A percentile compares a stretch with the other conserved stretches of the same genome.
Conservation (phyloP, 805 yeast species). For the Scheffersomyces amazonensis region DNA sequence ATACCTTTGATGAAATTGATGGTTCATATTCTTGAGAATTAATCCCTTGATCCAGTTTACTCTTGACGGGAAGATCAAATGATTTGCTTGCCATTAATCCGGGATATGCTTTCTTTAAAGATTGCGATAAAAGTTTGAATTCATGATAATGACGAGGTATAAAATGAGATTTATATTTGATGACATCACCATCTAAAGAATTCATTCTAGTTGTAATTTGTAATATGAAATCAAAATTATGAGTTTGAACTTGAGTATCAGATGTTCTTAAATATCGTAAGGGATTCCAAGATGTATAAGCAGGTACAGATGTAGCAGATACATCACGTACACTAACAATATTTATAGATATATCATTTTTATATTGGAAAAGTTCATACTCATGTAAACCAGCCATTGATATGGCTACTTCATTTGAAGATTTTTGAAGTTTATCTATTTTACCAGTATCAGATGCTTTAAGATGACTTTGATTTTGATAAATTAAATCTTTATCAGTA, state of each 20-base stretch:
- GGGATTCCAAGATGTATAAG: neutral
- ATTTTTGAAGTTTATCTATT: constrained; percentile 25
- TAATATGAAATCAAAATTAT: constrained; percentile 47
- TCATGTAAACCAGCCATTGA: constrained; percentile 6
- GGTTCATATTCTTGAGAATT: neutral
- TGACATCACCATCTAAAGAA: constrained; percentile 10
- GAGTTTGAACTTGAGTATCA: constrained; percentile 7
- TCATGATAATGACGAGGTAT: constrained; percentile 66
- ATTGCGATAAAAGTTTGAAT: constrained; percentile 55
- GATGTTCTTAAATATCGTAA: neutral
- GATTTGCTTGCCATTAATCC: constrained; percentile 55
- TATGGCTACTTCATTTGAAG: neutral
- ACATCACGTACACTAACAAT: constrained; percentile 60
- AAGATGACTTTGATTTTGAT: constrained; percentile 34
- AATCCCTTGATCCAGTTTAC: constrained; percentile 33
- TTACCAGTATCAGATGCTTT: constrained; percentile 36
- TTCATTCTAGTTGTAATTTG: constrained; percentile 31
- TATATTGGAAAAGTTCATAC: constrained; percentile 28
- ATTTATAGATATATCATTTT: constrained; percentile 62
- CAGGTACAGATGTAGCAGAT: neutral
- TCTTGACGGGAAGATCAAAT: constrained; percentile 57
- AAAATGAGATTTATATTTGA: constrained; percentile 31
- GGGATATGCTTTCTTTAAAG: constrained; percentile 59
- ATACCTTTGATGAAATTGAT: neutral
- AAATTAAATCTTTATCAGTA: constrained; percentile 53